Base-by-base conservation (phyloP, 192 early-diverging fungal species). In the Linderina pennispora region DNA sequence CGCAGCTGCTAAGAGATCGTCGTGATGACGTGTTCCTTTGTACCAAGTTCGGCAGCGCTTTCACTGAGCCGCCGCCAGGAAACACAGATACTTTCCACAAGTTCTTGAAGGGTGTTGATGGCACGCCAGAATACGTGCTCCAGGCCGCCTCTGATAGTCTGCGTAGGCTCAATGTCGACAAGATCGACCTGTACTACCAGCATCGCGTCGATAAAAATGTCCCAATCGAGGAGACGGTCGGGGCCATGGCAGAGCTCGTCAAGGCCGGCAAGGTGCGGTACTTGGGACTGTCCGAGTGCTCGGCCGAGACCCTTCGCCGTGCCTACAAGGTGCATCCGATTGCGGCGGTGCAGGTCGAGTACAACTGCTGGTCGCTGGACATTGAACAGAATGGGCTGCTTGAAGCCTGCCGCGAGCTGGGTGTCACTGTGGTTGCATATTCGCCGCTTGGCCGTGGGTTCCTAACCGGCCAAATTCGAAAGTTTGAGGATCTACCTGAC, bases 401-500 rank as follows among this genome's bases (percentile, higher is more conserved):
- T 17, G 72, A 80, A 20, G 58, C 80, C n/a, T 88, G 86, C 54
- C 76, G 82, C 40, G 83, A 86, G 48, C 73, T 89, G 3, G 83
- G 84, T 23, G 67, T 91, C 34, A 82, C 75, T 11, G 53, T 86
- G 7, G 64, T 92, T 20, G 83, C 90, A 2, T 82, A 87, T 42
- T 81, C 84, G 5, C 85, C 84, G 2, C 48, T 89, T 3, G 86
- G 83, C 3, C 76, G 80, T 37, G 88, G 88, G 1, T 78, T 86
- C 26, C 52, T 88, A 36, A 80, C 80, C 1, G 82, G 85, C n/a
- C 59, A 68, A 9, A 77, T 81, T 51, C 65, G 62, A 39, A 62
- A 52, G 14, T 41, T 56, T 23, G 75, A 80, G 8, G 79, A 84
- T 26, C 60, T 88, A 10, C 63, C 50, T 5, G 50, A 48, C 14